phyloP scores from a whole-genome alignment of 2,329 filamentous ascomycete species.

The Phoma sp. region DNA sequence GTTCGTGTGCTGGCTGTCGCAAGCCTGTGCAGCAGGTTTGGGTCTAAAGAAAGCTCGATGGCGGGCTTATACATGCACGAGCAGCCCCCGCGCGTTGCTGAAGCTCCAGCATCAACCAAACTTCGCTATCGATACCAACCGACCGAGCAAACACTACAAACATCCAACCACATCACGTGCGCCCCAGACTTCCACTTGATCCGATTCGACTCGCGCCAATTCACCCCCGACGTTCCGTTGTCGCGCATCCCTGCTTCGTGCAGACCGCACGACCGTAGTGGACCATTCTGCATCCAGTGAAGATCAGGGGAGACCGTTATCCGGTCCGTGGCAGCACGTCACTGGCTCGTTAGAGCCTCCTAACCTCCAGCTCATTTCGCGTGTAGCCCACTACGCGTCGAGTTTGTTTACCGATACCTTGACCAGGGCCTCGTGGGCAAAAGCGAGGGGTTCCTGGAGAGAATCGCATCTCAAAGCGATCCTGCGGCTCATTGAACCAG shows the following conservation, averaged over 20 bases:
- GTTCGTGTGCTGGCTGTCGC: conserved; percentile 16
- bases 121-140: conserved; percentile 6
- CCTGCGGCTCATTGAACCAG: conserved; percentile 20
- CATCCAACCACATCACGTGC: conserved; percentile 20
- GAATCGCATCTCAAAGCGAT: conserved; percentile 26
- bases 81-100: conserved; percentile 14
- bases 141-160: conserved; percentile 5
- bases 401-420: conserved; percentile 31
- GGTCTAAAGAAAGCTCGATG: not conserved
- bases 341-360: conserved; percentile 35
- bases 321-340: conserved; percentile 38
- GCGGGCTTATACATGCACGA: conserved; percentile 10
- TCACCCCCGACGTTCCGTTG: conserved; percentile 11
- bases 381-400: conserved; percentile 37
- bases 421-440: conserved; percentile 22
- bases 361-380: conserved; percentile 41
- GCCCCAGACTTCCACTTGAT: conserved; percentile 9
- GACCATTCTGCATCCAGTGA: conserved; percentile 26
- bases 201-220: conserved; percentile 15
- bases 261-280: conserved; percentile 21
- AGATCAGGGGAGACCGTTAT: conserved; percentile 22
- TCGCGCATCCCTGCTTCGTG: conserved; percentile 33
- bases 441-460: conserved; percentile 35
- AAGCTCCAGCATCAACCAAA: not conserved
- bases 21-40: not conserved